Evolutionary conservation across 129 eudicot species (phyloP).

Genomic region (Rutidosis leptorrhynchoides): DNA sequence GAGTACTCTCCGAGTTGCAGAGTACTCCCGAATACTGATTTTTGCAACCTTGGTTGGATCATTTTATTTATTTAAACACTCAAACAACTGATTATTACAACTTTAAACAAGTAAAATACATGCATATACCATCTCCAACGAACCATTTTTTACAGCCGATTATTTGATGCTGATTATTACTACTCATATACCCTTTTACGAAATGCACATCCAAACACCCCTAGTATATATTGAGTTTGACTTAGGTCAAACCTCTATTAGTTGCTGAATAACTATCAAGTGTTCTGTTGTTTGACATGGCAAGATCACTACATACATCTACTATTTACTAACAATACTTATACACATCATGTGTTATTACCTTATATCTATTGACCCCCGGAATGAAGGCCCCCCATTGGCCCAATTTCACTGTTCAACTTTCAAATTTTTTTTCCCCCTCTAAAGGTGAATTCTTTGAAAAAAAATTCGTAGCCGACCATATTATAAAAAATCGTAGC

Average conservation of each 20-base stretch:
- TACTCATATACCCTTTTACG: not conserved
- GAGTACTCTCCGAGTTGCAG: too few species aligned
- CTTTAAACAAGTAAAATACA: not conserved
- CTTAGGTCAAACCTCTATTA: not conserved
- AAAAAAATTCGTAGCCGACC: too few species aligned
- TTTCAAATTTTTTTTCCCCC: too few species aligned
- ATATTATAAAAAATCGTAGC: too few species aligned
- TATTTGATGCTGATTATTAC: not conserved
- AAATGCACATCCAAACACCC: not conserved
- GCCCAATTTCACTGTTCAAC: too few species aligned
- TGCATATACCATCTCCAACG: not conserved
- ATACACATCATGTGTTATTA: too few species aligned
- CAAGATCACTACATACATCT: not conserved
- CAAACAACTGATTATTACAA: not conserved
- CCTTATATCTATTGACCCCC: too few species aligned
- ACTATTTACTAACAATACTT: too few species aligned
- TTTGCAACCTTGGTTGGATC: not conserved
- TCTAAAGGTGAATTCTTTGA: too few species aligned
- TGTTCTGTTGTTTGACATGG: not conserved
- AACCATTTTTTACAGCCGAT: not conserved
- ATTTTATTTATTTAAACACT: not conserved
- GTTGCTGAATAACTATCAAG: not conserved
- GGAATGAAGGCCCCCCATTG: too few species aligned
- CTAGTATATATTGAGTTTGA: not conserved
- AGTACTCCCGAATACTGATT: too few species aligned